Base-by-base conservation (phyloP, 1,284 basidiomycete species). In the Ganoderma lucidum region DNA sequence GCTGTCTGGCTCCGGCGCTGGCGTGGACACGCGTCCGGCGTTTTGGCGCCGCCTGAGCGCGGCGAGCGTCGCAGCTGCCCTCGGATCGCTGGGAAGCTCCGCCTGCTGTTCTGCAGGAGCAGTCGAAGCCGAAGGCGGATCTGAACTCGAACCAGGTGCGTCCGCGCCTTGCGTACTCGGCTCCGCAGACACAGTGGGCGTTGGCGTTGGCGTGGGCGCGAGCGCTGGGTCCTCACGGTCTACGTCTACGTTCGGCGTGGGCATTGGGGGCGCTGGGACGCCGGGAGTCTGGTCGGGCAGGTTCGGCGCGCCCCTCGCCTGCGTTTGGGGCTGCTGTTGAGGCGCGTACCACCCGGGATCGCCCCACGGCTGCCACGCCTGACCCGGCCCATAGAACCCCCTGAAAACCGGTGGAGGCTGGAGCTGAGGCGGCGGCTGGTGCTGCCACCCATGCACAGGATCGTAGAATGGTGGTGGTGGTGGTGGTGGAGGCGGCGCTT, bases 311-410 rank as follows among this genome's bases (percentile, higher is more conserved):
- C 17, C 42, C 17, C 42, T 44, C 42, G 42, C 17, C 42, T 65
- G 55, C 70, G 39, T 28, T 6, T 23, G 61, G 1, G 30, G 62
- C 8, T 37, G 51, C n/a, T 6, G 51, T 10, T 23, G 63, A 5
- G 61, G 61, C 23, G 64, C 71, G 53, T 78, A 74, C 77, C 75
- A 77, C 56, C 77, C 78, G 19, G 71, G 81, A 69, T 83, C 81
- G 35, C 80, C 81, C 90, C 90, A 92, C 32, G 84, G 85, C 67
- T 87, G 87, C 88, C 90, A 92, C 23, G 80, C 82, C n/a, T 86
- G 88, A 48, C 84, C 86, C 19, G 90, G 90, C 3, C 89, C 89
- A 48, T 84, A 81, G 72, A 91, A 92, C 6, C 91, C 91, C 69
- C 79, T 73, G 64, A 80, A 79, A 6, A 78, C 65, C 3, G 81